Percentiles rank a stretch among this genome's conserved stretches.
Evolutionary conservation across 2,329 filamentous ascomycete species (phyloP).

Genomic region (Cercospora canescens): DNA sequence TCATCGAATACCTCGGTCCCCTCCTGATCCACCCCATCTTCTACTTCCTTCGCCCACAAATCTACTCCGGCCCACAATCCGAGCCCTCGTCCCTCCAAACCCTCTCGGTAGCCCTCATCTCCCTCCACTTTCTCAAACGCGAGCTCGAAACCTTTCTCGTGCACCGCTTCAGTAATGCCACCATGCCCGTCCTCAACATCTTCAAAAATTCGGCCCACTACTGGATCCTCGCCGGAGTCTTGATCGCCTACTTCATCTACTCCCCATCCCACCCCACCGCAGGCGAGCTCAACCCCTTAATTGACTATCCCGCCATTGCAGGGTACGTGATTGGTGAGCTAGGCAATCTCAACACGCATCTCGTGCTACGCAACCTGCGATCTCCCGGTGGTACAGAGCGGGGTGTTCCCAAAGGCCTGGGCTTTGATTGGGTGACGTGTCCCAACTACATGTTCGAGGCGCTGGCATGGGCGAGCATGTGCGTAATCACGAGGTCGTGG

Average conservation of each 20-base stretch:
- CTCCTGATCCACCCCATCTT: constrained; percentile 81
- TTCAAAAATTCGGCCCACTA: constrained; percentile 96
- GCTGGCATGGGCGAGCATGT: constrained; percentile 80
- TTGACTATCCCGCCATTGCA: constrained; percentile 68
- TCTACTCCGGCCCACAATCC: constrained; percentile 58
- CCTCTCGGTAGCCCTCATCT: constrained; percentile 71
- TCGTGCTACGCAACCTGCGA: constrained; percentile 75
- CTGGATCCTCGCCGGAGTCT: constrained; percentile 79
- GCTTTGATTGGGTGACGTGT: constrained; percentile 85
- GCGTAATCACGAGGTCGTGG: constrained; percentile 76
- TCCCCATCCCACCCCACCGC: constrained; percentile 70
- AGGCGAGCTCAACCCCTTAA: constrained; percentile 46
- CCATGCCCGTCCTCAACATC: constrained; percentile 88
- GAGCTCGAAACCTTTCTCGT: constrained; percentile 93
- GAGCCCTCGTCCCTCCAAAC: constrained; percentile 67
- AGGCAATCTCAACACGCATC: constrained; percentile 77
- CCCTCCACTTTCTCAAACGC: constrained; percentile 88
- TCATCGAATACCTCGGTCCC: constrained; percentile 93
- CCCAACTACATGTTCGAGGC: constrained; percentile 97
- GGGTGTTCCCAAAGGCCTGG: constrained; percentile 82
- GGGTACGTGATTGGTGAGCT: constrained; percentile 78
- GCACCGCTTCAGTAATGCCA: constrained; percentile 91
- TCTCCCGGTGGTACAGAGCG: constrained; percentile 78
- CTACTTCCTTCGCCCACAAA: constrained; percentile 68
- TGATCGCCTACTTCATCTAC: constrained; percentile 85